A percentile compares a stretch with the other conserved stretches of the same genome.
phyloP scores from a whole-genome alignment of 108 stramenopile species.

The Pseudonitzschia pungens region DNA sequence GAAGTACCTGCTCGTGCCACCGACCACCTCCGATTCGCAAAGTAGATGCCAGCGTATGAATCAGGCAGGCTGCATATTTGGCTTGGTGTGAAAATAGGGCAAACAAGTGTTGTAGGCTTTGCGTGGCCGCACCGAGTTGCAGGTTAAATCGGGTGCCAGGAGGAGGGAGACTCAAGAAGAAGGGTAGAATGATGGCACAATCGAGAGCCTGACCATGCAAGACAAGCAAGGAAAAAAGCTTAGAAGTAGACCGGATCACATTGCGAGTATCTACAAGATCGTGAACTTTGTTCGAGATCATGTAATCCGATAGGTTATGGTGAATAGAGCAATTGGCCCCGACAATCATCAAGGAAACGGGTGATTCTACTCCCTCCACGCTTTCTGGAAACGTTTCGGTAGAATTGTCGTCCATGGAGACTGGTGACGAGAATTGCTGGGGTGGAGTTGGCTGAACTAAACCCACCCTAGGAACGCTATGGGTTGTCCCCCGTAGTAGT shows the following conservation, averaged over 20 bases:
- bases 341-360: conserved; percentile 38
- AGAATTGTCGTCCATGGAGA: no score
- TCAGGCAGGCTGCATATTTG: conserved; percentile 49
- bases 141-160: conserved; percentile 51
- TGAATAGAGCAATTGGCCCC: conserved; percentile 45
- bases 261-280: conserved; percentile 30
- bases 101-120: conserved; percentile 60
- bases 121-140: conserved; percentile 40
- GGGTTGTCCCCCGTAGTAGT: conserved; percentile 54
- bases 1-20: conserved; percentile 75
- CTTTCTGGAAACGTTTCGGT: neutral
- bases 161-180: conserved; percentile 71
- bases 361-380: conserved; percentile 8
- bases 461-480: conserved; percentile 77
- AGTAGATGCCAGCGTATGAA: conserved; percentile 49
- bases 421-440: neutral
- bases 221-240: conserved; percentile 34
- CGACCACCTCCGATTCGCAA: conserved; percentile 68
- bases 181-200: conserved; percentile 54
- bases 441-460: conserved; percentile 66
- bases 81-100: conserved; percentile 59
- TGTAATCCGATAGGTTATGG: conserved; percentile 44
- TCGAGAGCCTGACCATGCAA: conserved; percentile 42
- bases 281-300: conserved; percentile 17
- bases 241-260: conserved; percentile 21